phyloP scores from a whole-genome alignment of 805 yeast genomes.

The Grigorovia yakushimaensis region DNA sequence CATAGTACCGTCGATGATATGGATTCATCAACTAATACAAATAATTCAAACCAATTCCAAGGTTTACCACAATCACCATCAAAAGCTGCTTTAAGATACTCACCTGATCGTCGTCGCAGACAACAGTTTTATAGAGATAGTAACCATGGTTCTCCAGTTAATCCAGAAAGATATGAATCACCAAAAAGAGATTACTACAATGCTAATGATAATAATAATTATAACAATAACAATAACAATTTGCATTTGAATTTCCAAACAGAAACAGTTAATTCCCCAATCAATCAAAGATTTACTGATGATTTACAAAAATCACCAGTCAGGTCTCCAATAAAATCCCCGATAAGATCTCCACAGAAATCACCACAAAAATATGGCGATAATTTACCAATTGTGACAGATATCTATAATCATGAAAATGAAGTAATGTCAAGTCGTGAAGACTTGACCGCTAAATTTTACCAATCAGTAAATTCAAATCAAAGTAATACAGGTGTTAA shows the following conservation, averaged over 20 bases:
- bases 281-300: slow-evolving; percentile 4
- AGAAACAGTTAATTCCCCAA: slow-evolving; percentile 3
- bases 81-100: slow-evolving; percentile 30
- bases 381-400: slow-evolving; percentile 3
- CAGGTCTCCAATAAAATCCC: slow-evolving; percentile 4
- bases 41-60: slow-evolving; percentile 24
- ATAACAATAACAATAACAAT: slow-evolving; percentile 24
- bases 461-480: slow-evolving; percentile 10
- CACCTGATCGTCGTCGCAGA: slow-evolving; percentile 32
- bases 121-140: slow-evolving; percentile 25
- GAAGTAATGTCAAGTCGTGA: slow-evolving; percentile 11
- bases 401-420: slow-evolving; percentile 15
- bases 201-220: slow-evolving; percentile 24
- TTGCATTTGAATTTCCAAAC: slow-evolving; percentile 41
- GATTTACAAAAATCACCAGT: slow-evolving; percentile 7
- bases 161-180: slow-evolving; percentile 61
- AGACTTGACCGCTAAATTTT: slow-evolving; percentile 5
- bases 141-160: slow-evolving; percentile 28
- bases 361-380: background rate
- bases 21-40: slow-evolving; percentile 13
- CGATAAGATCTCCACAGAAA: background rate
- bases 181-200: slow-evolving; percentile 41
- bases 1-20: slow-evolving; percentile 13
- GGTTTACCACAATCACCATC: slow-evolving; percentile 33
- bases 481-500: slow-evolving; percentile 4